phyloP scores from a whole-genome alignment of 305 asterid genomes.

The Fraxinus sp. region DNA sequence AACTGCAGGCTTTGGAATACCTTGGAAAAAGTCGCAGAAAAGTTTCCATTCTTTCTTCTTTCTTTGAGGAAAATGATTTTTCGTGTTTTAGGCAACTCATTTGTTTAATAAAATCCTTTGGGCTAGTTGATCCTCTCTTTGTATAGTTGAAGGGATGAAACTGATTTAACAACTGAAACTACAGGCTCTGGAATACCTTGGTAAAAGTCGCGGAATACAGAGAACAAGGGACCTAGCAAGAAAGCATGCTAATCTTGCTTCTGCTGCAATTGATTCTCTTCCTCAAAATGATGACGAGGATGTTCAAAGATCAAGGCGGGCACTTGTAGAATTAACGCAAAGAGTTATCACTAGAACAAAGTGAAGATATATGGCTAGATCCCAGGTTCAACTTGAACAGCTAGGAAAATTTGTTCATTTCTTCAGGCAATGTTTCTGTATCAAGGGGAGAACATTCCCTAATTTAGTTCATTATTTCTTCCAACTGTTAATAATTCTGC shows the following conservation, averaged over 20 bases:
- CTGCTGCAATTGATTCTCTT: conserved; percentile 74
- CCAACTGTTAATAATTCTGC: conserved; percentile 27
- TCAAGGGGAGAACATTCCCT: conserved; percentile 14
- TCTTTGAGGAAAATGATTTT: background rate
- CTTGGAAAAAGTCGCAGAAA: conserved; percentile 75
- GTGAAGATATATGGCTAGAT: conserved; percentile 35
- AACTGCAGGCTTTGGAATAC: conserved; percentile 66
- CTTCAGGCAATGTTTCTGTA: conserved; percentile 9
- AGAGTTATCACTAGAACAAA: conserved; percentile 85
- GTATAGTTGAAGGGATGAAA: background rate
- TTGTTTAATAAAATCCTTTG: background rate
- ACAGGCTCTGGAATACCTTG: conserved; percentile 80
- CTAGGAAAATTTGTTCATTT: conserved; percentile 26
- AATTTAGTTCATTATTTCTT: conserved; percentile 18
- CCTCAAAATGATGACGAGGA: conserved; percentile 68
- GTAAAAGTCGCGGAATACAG: conserved; percentile 74
- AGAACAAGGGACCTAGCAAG: conserved; percentile 78
- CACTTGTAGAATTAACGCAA: conserved; percentile 76
- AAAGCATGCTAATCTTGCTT: conserved; percentile 82
- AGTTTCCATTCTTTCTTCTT: background rate
- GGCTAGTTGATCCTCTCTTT: background rate
- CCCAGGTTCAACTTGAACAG: conserved; percentile 19
- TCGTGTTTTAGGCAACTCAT: background rate
- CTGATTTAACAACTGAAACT: conserved; percentile 5
- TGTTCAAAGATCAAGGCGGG: conserved; percentile 79